Percentiles rank a stretch among this genome's conserved stretches.
These are phyloP conservation scores for Picea glauca DNA, from an alignment of 75 land plant species.

Conservation along the genomic window DNA sequence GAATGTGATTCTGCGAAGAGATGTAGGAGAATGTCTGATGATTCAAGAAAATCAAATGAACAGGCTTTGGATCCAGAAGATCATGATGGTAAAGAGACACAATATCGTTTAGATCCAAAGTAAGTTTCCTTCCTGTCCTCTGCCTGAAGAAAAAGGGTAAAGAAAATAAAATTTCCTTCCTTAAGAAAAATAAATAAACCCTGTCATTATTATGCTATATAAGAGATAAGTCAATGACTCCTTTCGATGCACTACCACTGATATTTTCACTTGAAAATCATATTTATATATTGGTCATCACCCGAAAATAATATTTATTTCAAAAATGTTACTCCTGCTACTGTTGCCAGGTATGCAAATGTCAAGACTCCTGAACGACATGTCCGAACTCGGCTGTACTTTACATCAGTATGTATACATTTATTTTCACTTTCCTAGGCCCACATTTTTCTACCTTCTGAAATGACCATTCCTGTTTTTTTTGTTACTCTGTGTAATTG, in stretches of 20 bases:
- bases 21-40: conserved; percentile 39
- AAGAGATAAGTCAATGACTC: not conserved
- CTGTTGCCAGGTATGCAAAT: conserved; percentile 86
- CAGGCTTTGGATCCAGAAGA: conserved; percentile 83
- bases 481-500: no score
- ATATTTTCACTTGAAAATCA: not conserved
- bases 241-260: not conserved
- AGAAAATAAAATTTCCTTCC: not conserved
- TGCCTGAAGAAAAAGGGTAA: not conserved
- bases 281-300: not conserved
- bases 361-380: conserved; percentile 97
- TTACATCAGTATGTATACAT: conserved; percentile 71
- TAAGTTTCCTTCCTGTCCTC: conserved; percentile 16
- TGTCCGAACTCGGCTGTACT: conserved; percentile 95
- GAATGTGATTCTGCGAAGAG: conserved; percentile 38
- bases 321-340: not conserved
- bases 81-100: conserved; percentile 91
- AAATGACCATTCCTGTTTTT: not conserved
- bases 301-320: no score
- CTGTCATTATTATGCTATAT: not conserved
- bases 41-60: conserved; percentile 64
- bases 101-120: conserved; percentile 98
- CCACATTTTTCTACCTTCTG: not conserved
- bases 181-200: not conserved
- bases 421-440: not conserved